Evolutionary conservation across 148 eudicot species (phyloP), one percentile per base, ranked within the genome.

Genomic region (Spergularia bocconei): DNA sequence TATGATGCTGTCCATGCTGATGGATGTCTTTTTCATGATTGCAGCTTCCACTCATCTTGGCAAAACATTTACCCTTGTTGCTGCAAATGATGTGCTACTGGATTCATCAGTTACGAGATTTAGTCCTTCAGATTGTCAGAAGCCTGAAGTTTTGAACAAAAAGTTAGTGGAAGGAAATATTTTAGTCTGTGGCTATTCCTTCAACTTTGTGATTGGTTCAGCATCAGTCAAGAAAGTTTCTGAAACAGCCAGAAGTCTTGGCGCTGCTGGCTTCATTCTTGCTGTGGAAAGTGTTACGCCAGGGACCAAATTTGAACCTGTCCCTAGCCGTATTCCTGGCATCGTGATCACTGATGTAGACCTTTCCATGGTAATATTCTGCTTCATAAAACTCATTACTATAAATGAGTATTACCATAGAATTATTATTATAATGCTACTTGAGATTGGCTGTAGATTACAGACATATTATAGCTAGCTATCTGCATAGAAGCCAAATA

Each of bases 221-320:
- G 93, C 99, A 21, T 95, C 97, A 33, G 84, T 95, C 69, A 92
- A 89, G 85, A 89, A 84, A 80, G 99, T 95, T 48, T 77, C 97
- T n/a, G 87, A 95, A 80, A 95, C 98, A 64, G 97, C 99, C 71
- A 87, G 79, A 82, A 88, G 82, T 76, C 93, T 92, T 11, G 96
- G 97, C 72, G 99, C 99, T 57, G 87, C 80, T 75, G 99, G 99
- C 73, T 95, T 95, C 79, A 96, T 95, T 78, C 97, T 95, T 72
- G 99, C 93, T 51, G 99, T 95, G 52, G 99, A 95, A 82, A 92
- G 85, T 77, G 88, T 87, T 70, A 85, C 94, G 50, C 99, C 99
- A 1, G 99, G 99, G 52, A 88, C 99, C 69, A 95, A 92, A 84
- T 95, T 89, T 82, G 99, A 95, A 79, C 99, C 99, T 71, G 97